Evolutionary conservation across 2,329 filamentous ascomycete species (phyloP), one percentile per base, ranked within the genome.

Genomic region (Alternaria ventricosa): DNA sequence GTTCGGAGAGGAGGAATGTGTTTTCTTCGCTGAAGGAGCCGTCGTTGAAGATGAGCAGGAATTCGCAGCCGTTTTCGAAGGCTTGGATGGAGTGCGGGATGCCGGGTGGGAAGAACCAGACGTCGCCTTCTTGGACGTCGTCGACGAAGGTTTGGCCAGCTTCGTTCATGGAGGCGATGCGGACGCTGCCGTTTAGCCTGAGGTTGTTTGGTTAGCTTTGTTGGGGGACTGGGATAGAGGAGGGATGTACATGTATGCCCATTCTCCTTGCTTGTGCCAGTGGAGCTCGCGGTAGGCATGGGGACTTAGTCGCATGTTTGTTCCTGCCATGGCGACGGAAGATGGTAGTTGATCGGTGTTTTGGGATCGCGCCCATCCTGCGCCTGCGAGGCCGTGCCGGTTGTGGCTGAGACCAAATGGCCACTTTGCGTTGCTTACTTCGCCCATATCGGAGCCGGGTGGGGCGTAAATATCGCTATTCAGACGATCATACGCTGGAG

Each of bases 271-370:
- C 41, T 83, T 86, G 67, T 89, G 87, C 87, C 86, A 91, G 67
- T 91, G 89, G 22, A 90, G 78, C 73, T 90, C 88, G 20, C 89
- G 84, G 64, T 89, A 89, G 0, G 85, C 87, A 25, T 86, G 66
- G 0, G 80, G 78, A 25, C 74, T 74, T 1, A 80, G 69, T 50
- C 79, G 72, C 81, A 83, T 82, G 59, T 83, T 78, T 0, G 82
- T 80, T 41, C 81, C 81, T 9, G 81, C 81, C 79, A 83, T 82
- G 10, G 75, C 76, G 13, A 73, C 81, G 6, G 81, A 78, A 27
- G 81, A 68, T 0, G 81, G 81, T 1, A 83, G 66, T 12, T 80
- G 66, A 15, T 78, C 70, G 13, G 74, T 64, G 46, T 82, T 82
- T 62, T 83, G 81, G 53, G 81, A 79, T 50, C 81, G 70, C 10